Evolutionary conservation across 164 flowering plant genomes (phyloP), one percentile per base, ranked within the genome.

Genomic region (Euptelea pleiosperma): DNA sequence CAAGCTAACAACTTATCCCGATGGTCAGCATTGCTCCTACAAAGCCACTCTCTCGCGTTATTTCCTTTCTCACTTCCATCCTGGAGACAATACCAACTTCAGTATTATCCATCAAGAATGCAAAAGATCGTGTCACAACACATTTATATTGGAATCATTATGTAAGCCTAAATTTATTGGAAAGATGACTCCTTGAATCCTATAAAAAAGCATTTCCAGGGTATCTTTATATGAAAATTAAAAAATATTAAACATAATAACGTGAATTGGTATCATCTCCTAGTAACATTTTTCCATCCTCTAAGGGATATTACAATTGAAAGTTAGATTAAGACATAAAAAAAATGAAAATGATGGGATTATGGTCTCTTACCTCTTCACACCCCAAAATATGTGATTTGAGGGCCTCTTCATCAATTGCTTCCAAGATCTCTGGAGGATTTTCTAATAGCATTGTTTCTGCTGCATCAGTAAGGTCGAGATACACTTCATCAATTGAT

Each of bases 401-500:
- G 18, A 86, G 77, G 66, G 72, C 81, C 65, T 87, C 97, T 64
- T 80, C 87, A 56, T 75, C 77, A 19, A 90, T 66, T 58, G 25
- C 60, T 52, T 86, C 89, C 73, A 84, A 50, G 50, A 57, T 78
- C 65, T 81, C 92, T 30, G 89, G 94, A 60, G 91, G 91, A 55
- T 41, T 71, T 68, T 88, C 85, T 15, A 72, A 76, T 46, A 93
- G 70, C 97, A 90, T 83, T 37, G 71, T 54, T 71, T 83, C 85
- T 3, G 91, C 92, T 42, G 94, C 94, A 68, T 89, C 94, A 61
- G 94, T 90, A 33, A 93, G 86, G 64, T 93, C 99, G 51, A 89
- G 87, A 71, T 93, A 87, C 8, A 93, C 98, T 73, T 93, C 97
- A 79, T 90, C 99, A 63, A 90, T 90, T 46, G 97, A 93, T 55